These are phyloP conservation scores for Aspergillus aculeatinus DNA, from an alignment of 2,329 filamentous ascomycete genomes.

Conservation along the genomic window DNA sequence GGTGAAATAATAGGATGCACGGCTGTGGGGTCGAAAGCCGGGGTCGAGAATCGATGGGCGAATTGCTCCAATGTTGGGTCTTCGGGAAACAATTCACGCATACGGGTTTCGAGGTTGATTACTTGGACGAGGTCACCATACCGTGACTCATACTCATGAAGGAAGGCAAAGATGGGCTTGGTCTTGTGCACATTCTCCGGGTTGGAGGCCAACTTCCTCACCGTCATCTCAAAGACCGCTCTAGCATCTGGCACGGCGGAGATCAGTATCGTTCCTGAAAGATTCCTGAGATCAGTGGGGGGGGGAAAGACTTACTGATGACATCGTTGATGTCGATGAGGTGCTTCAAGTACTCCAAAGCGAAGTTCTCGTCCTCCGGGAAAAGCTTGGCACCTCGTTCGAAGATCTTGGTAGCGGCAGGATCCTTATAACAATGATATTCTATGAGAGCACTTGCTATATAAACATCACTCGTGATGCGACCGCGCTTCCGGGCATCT, in stretches of 20 bases:
- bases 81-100: conserved; percentile 89
- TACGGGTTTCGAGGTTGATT: conserved; percentile 83
- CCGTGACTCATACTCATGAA: conserved; percentile 92
- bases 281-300: not conserved
- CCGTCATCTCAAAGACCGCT: conserved; percentile 92
- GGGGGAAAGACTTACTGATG: conserved; percentile 66
- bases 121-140: conserved; percentile 93
- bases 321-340: conserved; percentile 88
- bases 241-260: conserved; percentile 68
- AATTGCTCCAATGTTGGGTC: conserved; percentile 77
- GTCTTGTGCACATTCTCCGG: conserved; percentile 71
- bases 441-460: conserved; percentile 91
- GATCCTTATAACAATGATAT: conserved; percentile 92
- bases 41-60: conserved; percentile 68
- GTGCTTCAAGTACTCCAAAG: conserved; percentile 94
- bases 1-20: conserved; percentile 84
- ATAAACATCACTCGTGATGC: conserved; percentile 91
- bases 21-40: conserved; percentile 76
- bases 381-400: conserved; percentile 92
- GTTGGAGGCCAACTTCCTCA: conserved; percentile 76
- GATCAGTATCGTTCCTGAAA: conserved; percentile 14
- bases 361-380: conserved; percentile 88
- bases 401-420: conserved; percentile 90
- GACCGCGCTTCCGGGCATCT: conserved; percentile 81
- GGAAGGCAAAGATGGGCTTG: conserved; percentile 83